A percentile compares a stretch with the other conserved stretches of the same genome.
phyloP scores from a whole-genome alignment of 164 flowering plant species.

The Vitis rotundifolia region DNA sequence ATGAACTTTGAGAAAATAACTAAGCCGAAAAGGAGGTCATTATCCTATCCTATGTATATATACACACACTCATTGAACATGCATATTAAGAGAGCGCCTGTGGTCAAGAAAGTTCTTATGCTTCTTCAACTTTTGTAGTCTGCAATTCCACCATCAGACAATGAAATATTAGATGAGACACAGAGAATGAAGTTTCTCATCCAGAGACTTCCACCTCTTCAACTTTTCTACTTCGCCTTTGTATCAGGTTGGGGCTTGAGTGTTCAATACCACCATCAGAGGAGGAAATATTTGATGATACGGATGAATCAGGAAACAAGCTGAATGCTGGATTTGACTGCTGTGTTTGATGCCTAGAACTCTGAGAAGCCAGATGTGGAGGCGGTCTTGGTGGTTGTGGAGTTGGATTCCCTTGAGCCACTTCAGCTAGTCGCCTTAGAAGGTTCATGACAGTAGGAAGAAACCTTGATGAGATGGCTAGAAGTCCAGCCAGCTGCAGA shows the following conservation, averaged over 20 bases:
- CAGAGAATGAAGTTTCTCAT: background rate
- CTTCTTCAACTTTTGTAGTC: too few relatives aligned
- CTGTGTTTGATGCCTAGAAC: constrained; percentile 29
- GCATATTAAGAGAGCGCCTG: too few relatives aligned
- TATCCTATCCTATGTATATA: too few relatives aligned
- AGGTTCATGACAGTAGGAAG: constrained; percentile 58
- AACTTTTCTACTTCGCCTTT: constrained; percentile 22
- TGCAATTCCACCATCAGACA: too few relatives aligned
- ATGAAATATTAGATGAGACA: too few relatives aligned
- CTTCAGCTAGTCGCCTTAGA: constrained; percentile 45
- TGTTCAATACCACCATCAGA: constrained; percentile 31
- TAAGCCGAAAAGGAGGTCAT: too few relatives aligned
- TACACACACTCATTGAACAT: too few relatives aligned
- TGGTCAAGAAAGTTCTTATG: too few relatives aligned
- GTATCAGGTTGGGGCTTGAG: constrained; percentile 33
- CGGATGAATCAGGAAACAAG: constrained; percentile 32
- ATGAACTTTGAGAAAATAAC: too few relatives aligned
- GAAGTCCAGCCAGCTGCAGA: constrained; percentile 55
- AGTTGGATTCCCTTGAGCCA: constrained; percentile 34
- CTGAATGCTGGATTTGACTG: constrained; percentile 10
- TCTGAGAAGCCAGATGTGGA: constrained; percentile 26
- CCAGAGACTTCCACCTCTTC: constrained; percentile 17
- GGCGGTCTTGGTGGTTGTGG: constrained; percentile 26
- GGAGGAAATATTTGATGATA: constrained; percentile 32
- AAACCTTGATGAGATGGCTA: constrained; percentile 49